phyloP scores from a whole-genome alignment of 164 flowering plant genomes.

The Echeveria elegans region DNA sequence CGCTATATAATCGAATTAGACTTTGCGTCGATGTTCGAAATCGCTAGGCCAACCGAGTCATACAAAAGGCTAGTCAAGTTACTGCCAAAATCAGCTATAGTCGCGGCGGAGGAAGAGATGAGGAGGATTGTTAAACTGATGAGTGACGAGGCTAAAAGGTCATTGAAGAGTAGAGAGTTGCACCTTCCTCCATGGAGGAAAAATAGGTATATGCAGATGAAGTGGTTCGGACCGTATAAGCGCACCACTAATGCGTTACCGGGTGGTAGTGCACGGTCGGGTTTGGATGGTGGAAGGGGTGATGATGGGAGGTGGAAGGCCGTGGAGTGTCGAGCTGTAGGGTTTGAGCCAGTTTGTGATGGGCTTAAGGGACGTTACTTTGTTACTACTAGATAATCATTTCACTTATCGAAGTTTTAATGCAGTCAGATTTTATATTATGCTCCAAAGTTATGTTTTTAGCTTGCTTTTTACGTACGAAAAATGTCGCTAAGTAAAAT shows the following conservation, averaged over 20 bases:
- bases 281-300: too few relatives aligned
- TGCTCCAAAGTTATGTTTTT: too few relatives aligned
- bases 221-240: conserved; percentile 8
- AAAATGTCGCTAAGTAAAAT: too few relatives aligned
- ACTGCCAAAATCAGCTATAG: not conserved
- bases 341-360: conserved; percentile 3
- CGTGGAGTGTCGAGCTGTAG: conserved; percentile 1
- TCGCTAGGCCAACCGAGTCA: conserved; percentile 4
- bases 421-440: not conserved
- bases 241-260: not conserved
- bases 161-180: conserved; percentile 3
- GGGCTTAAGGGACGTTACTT: conserved; percentile 6
- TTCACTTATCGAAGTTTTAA: not conserved
- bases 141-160: conserved; percentile 3
- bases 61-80: not conserved
- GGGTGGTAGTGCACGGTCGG: not conserved
- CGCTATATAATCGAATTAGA: conserved; percentile 9
- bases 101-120: not conserved
- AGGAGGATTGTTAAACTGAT: not conserved
- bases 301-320: not conserved
- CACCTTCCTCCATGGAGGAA: conserved; percentile 10
- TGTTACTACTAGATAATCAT: not conserved
- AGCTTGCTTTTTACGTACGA: too few relatives aligned
- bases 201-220: conserved; percentile 10
- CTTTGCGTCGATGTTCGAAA: not conserved